Evolutionary conservation across 164 flowering plant species (phyloP), one percentile per base, ranked within the genome.

Genomic region (Nymphaea thermarum): DNA sequence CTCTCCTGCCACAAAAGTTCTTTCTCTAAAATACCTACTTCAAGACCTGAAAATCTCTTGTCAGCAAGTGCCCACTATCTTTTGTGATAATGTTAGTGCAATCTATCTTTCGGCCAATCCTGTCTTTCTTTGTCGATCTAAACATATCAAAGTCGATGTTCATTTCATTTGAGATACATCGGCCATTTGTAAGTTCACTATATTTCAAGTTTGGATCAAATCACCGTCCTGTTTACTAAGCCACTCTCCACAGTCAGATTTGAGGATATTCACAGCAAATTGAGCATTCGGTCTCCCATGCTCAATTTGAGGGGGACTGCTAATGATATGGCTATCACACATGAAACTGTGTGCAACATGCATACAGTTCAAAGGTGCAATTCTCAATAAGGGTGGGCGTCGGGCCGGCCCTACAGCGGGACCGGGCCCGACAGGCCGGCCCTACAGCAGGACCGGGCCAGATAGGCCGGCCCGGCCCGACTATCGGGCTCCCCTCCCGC

Each of bases 181-280:
- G 16, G 47, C 6, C 12, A 57, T 18, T 47, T 68, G 12, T 0
- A 43, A 14, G 70, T 68, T 7, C 43, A 3, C 14, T 43, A 57
- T 5, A 68, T 68, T 47, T 57, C 44, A 15, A 68, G 45, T 10
- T 42, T 57, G 11, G 70, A 68, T 60, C 70, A 68, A 65, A 6
- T 66, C 3, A 4, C 60, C 2, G 18, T 44, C 15, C 12, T 66
- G 10, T 17, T 66, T 45, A 66, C 68, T 2, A 66, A 66, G 47
- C 8, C 25, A 41, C 25, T 45, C 10, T 55, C 60, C 60, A 55
- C 1, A 55, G 16, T 8, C 60, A 2, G 16, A 16, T 55, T 55
- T 55, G 12, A 55, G 16, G 60, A 55, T 55, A 1, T 55, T 8
- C 1, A 2, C 10, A 8, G 12, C 60, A 55, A 55, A 55, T 16